Base-by-base conservation (phyloP, 2,329 filamentous ascomycete genomes). In the Xylaria sp. region DNA sequence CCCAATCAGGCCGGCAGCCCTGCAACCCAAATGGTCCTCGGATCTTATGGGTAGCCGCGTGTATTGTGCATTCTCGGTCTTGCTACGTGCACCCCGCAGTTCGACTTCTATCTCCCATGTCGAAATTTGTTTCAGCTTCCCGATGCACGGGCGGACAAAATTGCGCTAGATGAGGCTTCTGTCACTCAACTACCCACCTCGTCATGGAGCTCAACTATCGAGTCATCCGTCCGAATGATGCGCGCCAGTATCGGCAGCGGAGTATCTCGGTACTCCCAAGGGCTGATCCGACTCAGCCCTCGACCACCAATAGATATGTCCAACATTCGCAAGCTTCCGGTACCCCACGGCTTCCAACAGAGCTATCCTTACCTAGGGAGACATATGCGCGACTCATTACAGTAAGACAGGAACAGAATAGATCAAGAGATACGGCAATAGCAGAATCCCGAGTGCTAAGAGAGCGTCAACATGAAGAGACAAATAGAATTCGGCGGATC, bases 191-290 rank as follows among this genome's bases (percentile, higher is more conserved):
- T 49, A 35, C 23, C 33, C 11, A 49, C 35, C 35, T 50, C 15
- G 31, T 35, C 1, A 60, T 60, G 57, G 50, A 54, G 50, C 17
- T 12, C 50, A 25, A 55, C 49, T 55, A 33, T 35, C 57, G 55
- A 55, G 35, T 60, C 37, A 60, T 49, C 23, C 43, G 57, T 17
- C 50, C 57, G 35, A 49, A 50, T 25, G 57, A 60, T 43, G 50
- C 57, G 42, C 57, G 43, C 25, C 50, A 60, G 42, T 38, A 43
- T 60, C 57, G 50, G 42, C 33, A 60, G 43, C 57, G 57, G 50
- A 60, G 57, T 60, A 43, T 60, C 55, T 60, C 59, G 21, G 46
- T 52, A 38, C 52, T 57, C 31, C 37, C 59, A 23, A 38, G 38
- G n/a, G 25, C 38, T 51, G 12, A 46, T 52, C n/a, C 38, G 47